These are phyloP conservation scores for Ricinus communis DNA, from an alignment of 345 rosid genomes.

Conservation along the genomic window DNA sequence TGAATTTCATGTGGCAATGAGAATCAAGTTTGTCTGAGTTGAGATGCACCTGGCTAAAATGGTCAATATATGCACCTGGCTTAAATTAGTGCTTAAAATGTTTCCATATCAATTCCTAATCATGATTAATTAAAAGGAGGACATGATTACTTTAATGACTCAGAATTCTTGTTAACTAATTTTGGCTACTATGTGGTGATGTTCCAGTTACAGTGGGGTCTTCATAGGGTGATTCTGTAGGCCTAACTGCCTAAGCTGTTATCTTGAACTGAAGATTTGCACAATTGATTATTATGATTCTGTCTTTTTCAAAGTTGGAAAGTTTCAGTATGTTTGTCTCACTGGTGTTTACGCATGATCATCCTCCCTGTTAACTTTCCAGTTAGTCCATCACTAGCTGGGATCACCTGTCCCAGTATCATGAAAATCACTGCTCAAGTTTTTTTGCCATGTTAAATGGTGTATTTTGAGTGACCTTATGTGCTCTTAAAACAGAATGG, in stretches of 20 bases:
- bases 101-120: neutral
- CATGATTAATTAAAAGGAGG: neutral
- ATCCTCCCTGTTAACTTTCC: neutral
- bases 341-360: neutral
- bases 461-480: slow-evolving; percentile 5
- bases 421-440: slow-evolving; percentile 5
- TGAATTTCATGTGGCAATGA: neutral
- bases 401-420: slow-evolving; percentile 15
- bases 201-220: neutral
- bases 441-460: neutral
- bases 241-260: neutral
- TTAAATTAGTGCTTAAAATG: neutral
- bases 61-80: neutral
- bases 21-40: neutral
- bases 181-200: neutral
- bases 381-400: neutral
- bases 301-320: neutral
- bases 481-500: slow-evolving; percentile 3
- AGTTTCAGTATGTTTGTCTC: neutral
- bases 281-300: neutral
- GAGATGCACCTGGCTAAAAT: neutral
- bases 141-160: neutral
- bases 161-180: neutral
- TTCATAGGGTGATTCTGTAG: neutral
- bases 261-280: neutral